Evolutionary conservation across 2,329 filamentous ascomycete genomes (phyloP).

Genomic region (Hypoxylon rubiginosum): DNA sequence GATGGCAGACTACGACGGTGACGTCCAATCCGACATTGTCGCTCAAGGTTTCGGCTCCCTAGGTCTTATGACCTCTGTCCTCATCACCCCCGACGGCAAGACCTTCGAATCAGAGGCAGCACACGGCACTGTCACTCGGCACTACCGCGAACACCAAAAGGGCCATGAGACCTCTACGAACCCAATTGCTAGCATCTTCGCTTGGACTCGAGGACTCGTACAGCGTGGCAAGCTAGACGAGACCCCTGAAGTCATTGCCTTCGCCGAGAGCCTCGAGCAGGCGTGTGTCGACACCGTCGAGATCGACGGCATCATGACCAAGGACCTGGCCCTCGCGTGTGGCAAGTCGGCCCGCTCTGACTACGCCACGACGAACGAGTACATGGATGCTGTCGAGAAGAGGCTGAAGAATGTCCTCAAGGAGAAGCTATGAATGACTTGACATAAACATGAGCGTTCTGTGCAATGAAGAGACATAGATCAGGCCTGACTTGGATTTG

Average conservation of each 20-base stretch:
- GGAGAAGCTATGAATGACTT: conserved; percentile 75
- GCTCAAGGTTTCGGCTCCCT: conserved; percentile 98
- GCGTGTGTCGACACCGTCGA: conserved; percentile 96
- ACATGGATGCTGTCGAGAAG: conserved; percentile 92
- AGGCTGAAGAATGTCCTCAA: conserved; percentile 84
- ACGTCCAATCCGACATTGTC: conserved; percentile 98
- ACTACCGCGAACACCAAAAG: conserved; percentile 99
- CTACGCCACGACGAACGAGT: conserved; percentile 93
- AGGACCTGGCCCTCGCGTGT: conserved; percentile 95
- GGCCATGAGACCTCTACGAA: conserved; percentile 97
- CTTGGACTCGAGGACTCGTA: conserved; percentile 94
- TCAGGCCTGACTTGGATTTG: conserved; percentile 12
- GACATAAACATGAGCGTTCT: conserved; percentile 3
- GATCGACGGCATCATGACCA: conserved; percentile 96
- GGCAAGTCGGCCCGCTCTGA: conserved; percentile 86
- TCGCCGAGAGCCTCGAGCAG: conserved; percentile 91
- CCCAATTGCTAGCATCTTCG: conserved; percentile 98
- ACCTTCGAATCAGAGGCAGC: conserved; percentile 98
- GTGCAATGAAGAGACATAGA: conserved; percentile 18
- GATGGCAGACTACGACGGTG: conserved; percentile 90
- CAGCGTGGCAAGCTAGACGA: conserved; percentile 94
- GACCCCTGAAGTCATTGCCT: conserved; percentile 91
- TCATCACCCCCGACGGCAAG: conserved; percentile 96
- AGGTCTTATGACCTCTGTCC: conserved; percentile 97
- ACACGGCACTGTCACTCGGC: conserved; percentile 97